These are phyloP conservation scores for Collybiopsis confluens DNA, from an alignment of 768 basidiomycete genomes.

Conservation along the genomic window DNA sequence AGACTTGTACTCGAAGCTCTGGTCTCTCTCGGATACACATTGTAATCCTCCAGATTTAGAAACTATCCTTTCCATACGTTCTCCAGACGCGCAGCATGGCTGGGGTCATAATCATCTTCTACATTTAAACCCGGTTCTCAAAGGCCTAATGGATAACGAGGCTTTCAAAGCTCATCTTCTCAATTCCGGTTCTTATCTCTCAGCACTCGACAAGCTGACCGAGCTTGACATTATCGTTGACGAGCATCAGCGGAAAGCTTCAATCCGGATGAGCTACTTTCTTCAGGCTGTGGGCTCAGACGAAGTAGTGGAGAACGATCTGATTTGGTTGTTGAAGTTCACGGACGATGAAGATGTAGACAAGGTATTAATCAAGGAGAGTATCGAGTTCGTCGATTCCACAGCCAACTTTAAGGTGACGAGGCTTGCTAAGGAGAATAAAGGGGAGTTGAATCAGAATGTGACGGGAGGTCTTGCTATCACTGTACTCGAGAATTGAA, in stretches of 20 bases:
- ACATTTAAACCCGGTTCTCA: background rate
- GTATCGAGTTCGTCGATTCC: conserved; percentile 8
- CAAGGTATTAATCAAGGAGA: conserved; percentile 6
- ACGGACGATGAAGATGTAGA: conserved; percentile 7
- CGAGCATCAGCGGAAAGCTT: background rate
- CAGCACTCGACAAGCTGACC: background rate
- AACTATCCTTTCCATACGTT: no score
- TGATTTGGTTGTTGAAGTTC: conserved; percentile 6
- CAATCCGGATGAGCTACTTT: conserved; percentile 6
- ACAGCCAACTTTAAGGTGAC: background rate
- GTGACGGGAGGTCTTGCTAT: background rate
- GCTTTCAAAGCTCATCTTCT: background rate
- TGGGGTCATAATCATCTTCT: background rate
- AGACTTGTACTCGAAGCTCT: no score
- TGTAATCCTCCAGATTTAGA: no score
- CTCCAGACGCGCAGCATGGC: background rate
- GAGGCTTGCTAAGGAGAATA: background rate
- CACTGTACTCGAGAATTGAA: background rate
- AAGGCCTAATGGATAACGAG: background rate
- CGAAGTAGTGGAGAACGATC: conserved; percentile 22
- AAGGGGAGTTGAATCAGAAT: conserved; percentile 4
- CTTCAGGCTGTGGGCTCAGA: conserved; percentile 8
- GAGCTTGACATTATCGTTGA: conserved; percentile 5
- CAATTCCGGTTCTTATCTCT: no score
- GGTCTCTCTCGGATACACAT: no score